phyloP scores from a whole-genome alignment of 495 filamentous ascomycete genomes.

The Penicillium verhagenii region DNA sequence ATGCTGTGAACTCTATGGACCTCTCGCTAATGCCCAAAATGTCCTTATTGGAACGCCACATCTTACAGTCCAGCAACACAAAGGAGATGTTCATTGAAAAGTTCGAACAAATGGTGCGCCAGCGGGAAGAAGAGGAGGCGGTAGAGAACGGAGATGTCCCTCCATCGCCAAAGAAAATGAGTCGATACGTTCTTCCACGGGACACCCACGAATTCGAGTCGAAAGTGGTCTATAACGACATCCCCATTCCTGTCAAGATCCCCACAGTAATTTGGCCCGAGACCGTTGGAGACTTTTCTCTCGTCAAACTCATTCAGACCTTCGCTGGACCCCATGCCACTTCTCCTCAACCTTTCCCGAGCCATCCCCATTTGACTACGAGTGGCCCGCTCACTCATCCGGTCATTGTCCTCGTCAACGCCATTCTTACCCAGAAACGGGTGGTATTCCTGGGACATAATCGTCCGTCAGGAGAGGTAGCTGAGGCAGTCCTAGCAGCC shows the following conservation, averaged over 20 bases:
- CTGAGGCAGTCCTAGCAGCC: slow-evolving; percentile 89
- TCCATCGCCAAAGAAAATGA: slow-evolving; percentile 49
- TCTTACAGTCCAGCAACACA: slow-evolving; percentile 85
- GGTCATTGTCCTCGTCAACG: slow-evolving; percentile 54
- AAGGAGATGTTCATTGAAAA: slow-evolving; percentile 98
- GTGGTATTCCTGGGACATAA: slow-evolving; percentile 96
- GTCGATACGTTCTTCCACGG: slow-evolving; percentile 67
- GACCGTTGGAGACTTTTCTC: slow-evolving; percentile 94
- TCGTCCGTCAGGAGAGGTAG: slow-evolving; percentile 88
- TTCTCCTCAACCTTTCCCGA: slow-evolving; percentile 79
- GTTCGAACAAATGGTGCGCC: slow-evolving; percentile 90
- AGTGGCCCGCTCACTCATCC: slow-evolving; percentile 67
- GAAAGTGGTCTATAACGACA: slow-evolving; percentile 88
- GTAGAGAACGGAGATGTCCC: slow-evolving; percentile 32
- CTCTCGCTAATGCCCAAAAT: slow-evolving; percentile 89
- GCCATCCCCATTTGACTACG: slow-evolving; percentile 92
- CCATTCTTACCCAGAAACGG: slow-evolving; percentile 89
- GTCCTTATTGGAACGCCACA: slow-evolving; percentile 76
- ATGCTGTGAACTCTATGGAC: slow-evolving; percentile 95
- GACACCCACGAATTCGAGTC: slow-evolving; percentile 98
- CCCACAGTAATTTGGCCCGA: slow-evolving; percentile 91
- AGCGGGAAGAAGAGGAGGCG: slow-evolving; percentile 52
- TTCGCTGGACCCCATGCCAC: slow-evolving; percentile 80
- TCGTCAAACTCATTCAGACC: slow-evolving; percentile 94
- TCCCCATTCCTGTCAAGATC: slow-evolving; percentile 94